phyloP scores from a whole-genome alignment of 805 yeast species.

The Candida piceae region DNA sequence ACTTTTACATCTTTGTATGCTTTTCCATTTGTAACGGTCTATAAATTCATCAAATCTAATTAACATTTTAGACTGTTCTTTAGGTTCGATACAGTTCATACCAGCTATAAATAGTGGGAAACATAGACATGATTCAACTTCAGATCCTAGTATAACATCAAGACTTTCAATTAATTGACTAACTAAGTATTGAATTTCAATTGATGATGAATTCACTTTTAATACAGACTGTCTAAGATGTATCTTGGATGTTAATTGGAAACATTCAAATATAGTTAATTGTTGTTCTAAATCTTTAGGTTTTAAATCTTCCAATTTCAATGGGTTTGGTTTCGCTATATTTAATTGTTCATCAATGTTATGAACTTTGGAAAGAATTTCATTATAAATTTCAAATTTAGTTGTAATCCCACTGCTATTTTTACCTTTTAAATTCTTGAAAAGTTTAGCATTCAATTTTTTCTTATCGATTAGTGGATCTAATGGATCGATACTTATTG shows the following conservation, averaged over 20 bases:
- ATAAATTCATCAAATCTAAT: slow-evolving; percentile 51
- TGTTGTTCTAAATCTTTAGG: slow-evolving; percentile 57
- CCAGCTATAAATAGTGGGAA: slow-evolving; percentile 81
- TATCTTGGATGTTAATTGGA: slow-evolving; percentile 63
- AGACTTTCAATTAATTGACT: slow-evolving; percentile 51
- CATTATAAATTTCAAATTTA: slow-evolving; percentile 31
- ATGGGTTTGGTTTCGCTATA: slow-evolving; percentile 45
- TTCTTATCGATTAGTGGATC: no score
- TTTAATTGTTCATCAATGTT: slow-evolving; percentile 47
- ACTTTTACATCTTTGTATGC: slow-evolving; percentile 40
- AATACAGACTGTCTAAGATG: slow-evolving; percentile 64
- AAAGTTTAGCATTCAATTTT: no score
- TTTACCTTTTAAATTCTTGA: no score
- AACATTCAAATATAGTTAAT: slow-evolving; percentile 63
- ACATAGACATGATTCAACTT: slow-evolving; percentile 65
- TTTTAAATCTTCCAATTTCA: slow-evolving; percentile 34
- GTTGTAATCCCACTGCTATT: slow-evolving; percentile 7
- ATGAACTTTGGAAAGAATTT: slow-evolving; percentile 31
- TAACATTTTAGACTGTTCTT: slow-evolving; percentile 49
- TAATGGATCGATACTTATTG: no score
- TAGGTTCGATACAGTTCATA: slow-evolving; percentile 51
- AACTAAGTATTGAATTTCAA: slow-evolving; percentile 58
- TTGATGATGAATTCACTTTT: slow-evolving; percentile 51
- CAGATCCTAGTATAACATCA: slow-evolving; percentile 58
- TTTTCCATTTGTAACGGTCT: slow-evolving; percentile 63